These are phyloP conservation scores for Claviceps pazoutovae DNA, from an alignment of 2,329 filamentous ascomycete species.

Conservation along the genomic window DNA sequence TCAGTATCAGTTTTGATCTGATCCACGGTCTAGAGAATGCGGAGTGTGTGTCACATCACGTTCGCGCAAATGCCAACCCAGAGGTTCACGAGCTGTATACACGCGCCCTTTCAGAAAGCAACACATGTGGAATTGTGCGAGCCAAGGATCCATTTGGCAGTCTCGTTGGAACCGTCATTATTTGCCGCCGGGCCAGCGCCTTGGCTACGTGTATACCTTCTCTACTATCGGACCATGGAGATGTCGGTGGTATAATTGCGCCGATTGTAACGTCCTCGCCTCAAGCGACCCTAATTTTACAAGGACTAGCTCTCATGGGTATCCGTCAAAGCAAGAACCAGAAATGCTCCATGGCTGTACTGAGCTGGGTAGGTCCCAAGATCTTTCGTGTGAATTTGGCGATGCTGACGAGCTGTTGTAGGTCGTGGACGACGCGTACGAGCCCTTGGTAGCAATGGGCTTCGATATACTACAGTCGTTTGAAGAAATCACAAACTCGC, in stretches of 20 bases:
- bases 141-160: conserved; percentile 57
- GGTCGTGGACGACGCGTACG: conserved; percentile 57
- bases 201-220: conserved; percentile 58
- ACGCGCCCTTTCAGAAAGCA: conserved; percentile 55
- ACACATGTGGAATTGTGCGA: conserved; percentile 67
- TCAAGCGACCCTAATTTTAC: conserved; percentile 55
- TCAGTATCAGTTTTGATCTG: conserved; percentile 67
- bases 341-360: conserved; percentile 55
- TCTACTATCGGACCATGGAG: conserved; percentile 43
- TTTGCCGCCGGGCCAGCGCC: conserved; percentile 57
- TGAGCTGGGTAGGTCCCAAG: conserved; percentile 58
- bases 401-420: conserved; percentile 20
- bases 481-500: conserved; percentile 61
- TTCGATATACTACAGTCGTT: conserved; percentile 68
- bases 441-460: conserved; percentile 64
- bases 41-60: conserved; percentile 59
- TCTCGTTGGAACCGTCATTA: conserved; percentile 64
- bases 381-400: too few species aligned
- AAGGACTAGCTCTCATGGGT: conserved; percentile 68
- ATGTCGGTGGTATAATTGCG: conserved; percentile 64
- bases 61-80: conserved; percentile 58
- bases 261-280: conserved; percentile 59
- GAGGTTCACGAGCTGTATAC: conserved; percentile 71
- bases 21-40: conserved; percentile 69
- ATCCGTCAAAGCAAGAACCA: conserved; percentile 71